Evolutionary conservation across 139 green algal species (phyloP).

Genomic region (Choricystis sp.): DNA sequence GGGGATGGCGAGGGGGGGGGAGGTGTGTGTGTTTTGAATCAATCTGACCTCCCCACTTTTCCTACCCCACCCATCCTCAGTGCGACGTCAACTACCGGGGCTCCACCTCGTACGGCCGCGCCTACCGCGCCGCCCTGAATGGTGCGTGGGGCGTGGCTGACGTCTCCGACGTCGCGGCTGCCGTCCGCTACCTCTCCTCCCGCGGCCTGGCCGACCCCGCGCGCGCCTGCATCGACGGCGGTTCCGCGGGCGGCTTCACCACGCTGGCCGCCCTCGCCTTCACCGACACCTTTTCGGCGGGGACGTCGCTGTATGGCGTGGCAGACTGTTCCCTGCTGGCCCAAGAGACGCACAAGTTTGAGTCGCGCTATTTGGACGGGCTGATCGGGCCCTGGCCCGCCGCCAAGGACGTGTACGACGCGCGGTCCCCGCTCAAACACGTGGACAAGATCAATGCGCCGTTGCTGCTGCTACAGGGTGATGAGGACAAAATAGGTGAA

Average conservation of each 20-base stretch:
- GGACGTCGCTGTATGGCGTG: conserved; percentile 42
- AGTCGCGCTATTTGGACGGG: conserved; percentile 38
- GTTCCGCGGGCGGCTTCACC: conserved; percentile 59
- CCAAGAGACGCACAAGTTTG: conserved; percentile 44
- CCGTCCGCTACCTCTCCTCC: conserved; percentile 23
- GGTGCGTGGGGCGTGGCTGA: conserved; percentile 55
- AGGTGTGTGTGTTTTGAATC: too few species aligned
- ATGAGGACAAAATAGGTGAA: conserved; percentile 62
- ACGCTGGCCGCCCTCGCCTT: conserved; percentile 52
- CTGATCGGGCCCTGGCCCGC: conserved; percentile 46
- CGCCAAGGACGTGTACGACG: conserved; percentile 33
- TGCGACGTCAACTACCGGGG: conserved; percentile 62
- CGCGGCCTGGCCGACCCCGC: conserved; percentile 29
- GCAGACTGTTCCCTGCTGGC: conserved; percentile 42
- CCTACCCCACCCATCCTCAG: conserved; percentile 32
- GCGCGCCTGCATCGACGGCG: conserved; percentile 46
- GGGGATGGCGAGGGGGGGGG: too few species aligned
- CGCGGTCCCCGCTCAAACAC: conserved; percentile 44
- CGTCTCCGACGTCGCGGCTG: conserved; percentile 47
- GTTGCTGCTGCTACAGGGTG: conserved; percentile 61
- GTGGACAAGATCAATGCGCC: conserved; percentile 36
- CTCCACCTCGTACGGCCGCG: conserved; percentile 49
- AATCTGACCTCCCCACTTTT: too few species aligned
- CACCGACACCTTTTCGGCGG: conserved; percentile 33
- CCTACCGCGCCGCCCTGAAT: conserved; percentile 38